Percentiles rank a stretch among this genome's conserved stretches.
Conservation (phyloP, 805 yeast genomes). For the Yarrowia yakushimensis region DNA sequence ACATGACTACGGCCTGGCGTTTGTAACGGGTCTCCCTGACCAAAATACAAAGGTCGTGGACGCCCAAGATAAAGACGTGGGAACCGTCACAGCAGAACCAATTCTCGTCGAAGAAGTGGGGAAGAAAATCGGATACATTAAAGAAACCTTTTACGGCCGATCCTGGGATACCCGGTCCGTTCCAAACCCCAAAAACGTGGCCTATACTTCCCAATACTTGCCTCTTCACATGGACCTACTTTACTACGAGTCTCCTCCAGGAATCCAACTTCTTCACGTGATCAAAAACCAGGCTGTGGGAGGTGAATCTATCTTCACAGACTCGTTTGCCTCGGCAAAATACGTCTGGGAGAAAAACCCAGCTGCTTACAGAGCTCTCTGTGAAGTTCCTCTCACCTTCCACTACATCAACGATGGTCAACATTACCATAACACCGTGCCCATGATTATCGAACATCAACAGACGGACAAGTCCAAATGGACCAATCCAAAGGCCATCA, state of each 20-base stretch:
- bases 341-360: slow-evolving; percentile 55
- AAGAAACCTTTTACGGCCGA: slow-evolving; percentile 67
- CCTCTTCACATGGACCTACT: slow-evolving; percentile 76
- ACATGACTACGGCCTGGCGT: slow-evolving; percentile 54
- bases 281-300: slow-evolving; percentile 47
- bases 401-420: slow-evolving; percentile 62
- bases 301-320: slow-evolving; percentile 68
- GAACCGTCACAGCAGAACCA: slow-evolving; percentile 27
- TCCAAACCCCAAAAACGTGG: slow-evolving; percentile 61
- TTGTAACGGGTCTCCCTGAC: slow-evolving; percentile 53
- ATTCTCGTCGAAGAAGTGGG: slow-evolving; percentile 46
- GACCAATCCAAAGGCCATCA: slow-evolving; percentile 51
- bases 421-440: slow-evolving; percentile 59
- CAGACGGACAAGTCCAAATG: slow-evolving; percentile 36
- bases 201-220: slow-evolving; percentile 59
- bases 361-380: slow-evolving; percentile 59
- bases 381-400: slow-evolving; percentile 61
- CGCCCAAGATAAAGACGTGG: slow-evolving; percentile 34
- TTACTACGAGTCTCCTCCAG: slow-evolving; percentile 80
- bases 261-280: slow-evolving; percentile 65
- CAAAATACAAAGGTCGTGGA: slow-evolving; percentile 31
- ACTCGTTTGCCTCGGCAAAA: slow-evolving; percentile 62
- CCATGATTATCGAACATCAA: slow-evolving; percentile 56
- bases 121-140: slow-evolving; percentile 60
- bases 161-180: slow-evolving; percentile 60